Percentiles rank a stretch among this genome's conserved stretches.
These are phyloP conservation scores for Monosporozyma solicola DNA, from an alignment of 805 yeast species.

Conservation along the genomic window DNA sequence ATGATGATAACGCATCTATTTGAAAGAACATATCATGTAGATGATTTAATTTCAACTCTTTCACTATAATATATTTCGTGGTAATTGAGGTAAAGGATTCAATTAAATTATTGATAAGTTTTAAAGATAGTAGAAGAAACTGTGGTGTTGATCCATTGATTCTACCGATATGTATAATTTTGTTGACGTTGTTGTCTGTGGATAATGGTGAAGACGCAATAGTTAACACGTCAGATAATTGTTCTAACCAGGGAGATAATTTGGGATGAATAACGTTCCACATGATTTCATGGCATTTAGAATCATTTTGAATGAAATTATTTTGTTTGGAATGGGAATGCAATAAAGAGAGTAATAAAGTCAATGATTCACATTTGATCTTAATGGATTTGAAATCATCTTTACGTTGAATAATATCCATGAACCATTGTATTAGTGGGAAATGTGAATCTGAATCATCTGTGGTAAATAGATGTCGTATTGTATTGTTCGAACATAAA, in stretches of 20 bases:
- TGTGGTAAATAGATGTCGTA: background rate
- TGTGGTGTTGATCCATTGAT: background rate
- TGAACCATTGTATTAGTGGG: background rate
- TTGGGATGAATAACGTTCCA: background rate
- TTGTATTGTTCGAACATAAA: background rate
- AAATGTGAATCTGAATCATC: background rate
- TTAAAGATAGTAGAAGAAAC: background rate
- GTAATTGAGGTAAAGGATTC: slow-evolving; percentile 21
- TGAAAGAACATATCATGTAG: slow-evolving; percentile 42
- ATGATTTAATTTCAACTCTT: slow-evolving; percentile 52
- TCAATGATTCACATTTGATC: background rate
- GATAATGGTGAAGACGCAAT: background rate
- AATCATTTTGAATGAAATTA: background rate
- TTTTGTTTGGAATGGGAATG: background rate
- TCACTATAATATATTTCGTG: slow-evolving; percentile 44
- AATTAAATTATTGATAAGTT: background rate
- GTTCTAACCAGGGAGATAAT: background rate
- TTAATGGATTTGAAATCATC: background rate
- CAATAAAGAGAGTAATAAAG: background rate
- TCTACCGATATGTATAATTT: background rate
- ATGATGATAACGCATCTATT: slow-evolving; percentile 36
- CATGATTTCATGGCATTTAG: background rate
- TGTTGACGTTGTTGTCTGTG: background rate
- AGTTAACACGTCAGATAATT: background rate
- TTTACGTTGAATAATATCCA: background rate